A percentile compares a stretch with the other conserved stretches of the same genome.
These are phyloP conservation scores for Harringtonia lauricola DNA, from an alignment of 2,329 filamentous ascomycete species.

Conservation along the genomic window DNA sequence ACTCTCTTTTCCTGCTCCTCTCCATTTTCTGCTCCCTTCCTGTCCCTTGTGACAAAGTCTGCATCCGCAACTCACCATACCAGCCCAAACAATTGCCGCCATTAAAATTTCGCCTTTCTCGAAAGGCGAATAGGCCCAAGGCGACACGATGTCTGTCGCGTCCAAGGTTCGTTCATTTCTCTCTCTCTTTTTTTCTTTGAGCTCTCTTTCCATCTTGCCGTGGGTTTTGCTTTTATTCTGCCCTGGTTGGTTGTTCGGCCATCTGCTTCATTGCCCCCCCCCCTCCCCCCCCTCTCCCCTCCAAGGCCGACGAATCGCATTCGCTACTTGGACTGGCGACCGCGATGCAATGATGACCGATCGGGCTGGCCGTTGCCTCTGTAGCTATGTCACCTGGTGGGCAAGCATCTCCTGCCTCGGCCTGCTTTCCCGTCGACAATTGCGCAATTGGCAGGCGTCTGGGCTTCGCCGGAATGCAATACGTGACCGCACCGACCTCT, in stretches of 20 bases:
- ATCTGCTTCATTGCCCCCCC: neutral
- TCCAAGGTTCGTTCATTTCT: conserved; percentile 43
- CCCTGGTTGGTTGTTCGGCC: conserved; percentile 33
- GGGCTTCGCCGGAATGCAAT: neutral
- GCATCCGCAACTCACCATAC: conserved; percentile 3
- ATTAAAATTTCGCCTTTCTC: conserved; percentile 30
- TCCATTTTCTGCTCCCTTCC: conserved; percentile 9
- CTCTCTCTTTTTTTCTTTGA: neutral
- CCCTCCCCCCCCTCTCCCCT: neutral
- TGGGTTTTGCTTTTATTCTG: conserved; percentile 97
- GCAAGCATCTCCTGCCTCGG: no score
- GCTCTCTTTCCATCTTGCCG: conserved; percentile 7
- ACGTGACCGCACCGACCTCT: no score
- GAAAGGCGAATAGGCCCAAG: conserved; percentile 38
- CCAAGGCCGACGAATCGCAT: no score
- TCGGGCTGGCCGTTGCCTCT: no score
- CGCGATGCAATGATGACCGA: no score
- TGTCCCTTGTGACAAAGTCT: neutral
- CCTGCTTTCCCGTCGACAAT: no score
- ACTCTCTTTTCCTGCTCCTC: conserved; percentile 7
- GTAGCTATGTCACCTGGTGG: no score
- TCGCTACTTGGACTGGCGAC: no score
- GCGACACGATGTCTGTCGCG: conserved; percentile 52
- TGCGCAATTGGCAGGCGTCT: no score
- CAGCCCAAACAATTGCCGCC: conserved; percentile 8